These are phyloP conservation scores for Colletotrichum neosansevieriae DNA, from an alignment of 2,329 filamentous ascomycete species.

Conservation along the genomic window DNA sequence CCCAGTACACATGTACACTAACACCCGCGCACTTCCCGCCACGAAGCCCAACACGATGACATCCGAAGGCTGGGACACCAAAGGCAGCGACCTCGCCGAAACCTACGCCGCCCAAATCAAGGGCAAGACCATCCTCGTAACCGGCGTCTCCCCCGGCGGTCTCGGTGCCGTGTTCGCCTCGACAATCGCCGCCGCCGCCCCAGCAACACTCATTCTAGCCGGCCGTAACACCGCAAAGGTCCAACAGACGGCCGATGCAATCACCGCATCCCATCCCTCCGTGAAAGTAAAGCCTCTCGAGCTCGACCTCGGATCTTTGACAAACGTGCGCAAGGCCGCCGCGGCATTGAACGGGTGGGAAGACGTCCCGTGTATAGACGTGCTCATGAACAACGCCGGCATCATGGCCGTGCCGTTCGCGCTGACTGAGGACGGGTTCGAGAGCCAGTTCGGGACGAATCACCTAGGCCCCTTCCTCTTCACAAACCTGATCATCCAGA, in stretches of 20 bases:
- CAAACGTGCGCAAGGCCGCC: conserved; percentile 54
- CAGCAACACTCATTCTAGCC: conserved; percentile 58
- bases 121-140: conserved; percentile 55
- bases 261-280: conserved; percentile 48
- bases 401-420: conserved; percentile 53
- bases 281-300: conserved; percentile 50
- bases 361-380: conserved; percentile 52
- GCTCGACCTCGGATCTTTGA: conserved; percentile 56
- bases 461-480: conserved; percentile 55
- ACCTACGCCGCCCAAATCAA: conserved; percentile 49
- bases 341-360: conserved; percentile 49
- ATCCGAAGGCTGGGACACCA: conserved; percentile 32
- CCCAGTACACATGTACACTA: neutral
- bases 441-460: conserved; percentile 53
- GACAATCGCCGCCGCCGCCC: conserved; percentile 54
- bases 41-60: conserved; percentile 10
- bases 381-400: conserved; percentile 58
- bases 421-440: conserved; percentile 53
- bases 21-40: neutral
- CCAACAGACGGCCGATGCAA: conserved; percentile 51
- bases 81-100: conserved; percentile 45
- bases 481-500: conserved; percentile 52
- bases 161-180: conserved; percentile 54
- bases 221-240: conserved; percentile 58
- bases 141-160: conserved; percentile 55